Percentiles rank a stretch among this genome's conserved stretches.
Conservation (phyloP, 1,284 basidiomycete species). For the Porogramme epimiltina region DNA sequence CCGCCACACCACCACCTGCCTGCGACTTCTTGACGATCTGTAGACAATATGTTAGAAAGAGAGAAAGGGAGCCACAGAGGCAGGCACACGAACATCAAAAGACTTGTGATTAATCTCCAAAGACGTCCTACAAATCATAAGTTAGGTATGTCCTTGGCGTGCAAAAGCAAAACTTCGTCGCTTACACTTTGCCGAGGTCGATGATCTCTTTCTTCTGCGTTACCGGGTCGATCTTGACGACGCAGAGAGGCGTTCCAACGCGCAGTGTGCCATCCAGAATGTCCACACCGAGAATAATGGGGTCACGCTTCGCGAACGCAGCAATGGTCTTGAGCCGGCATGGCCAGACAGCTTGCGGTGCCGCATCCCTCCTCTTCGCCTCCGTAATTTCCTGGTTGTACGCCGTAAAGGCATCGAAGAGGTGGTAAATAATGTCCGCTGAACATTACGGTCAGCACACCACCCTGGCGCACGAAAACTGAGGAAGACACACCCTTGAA, state of each 20-base stretch:
- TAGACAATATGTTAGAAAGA: neutral
- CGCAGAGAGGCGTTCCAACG: slow-evolving; percentile 95
- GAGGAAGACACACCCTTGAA: slow-evolving; percentile 75
- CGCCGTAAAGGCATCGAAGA: slow-evolving; percentile 97
- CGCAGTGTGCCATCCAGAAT: slow-evolving; percentile 92
- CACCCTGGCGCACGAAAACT: neutral
- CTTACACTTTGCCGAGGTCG: slow-evolving; percentile 92
- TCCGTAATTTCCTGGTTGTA: slow-evolving; percentile 94
- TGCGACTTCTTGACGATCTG: slow-evolving; percentile 92
- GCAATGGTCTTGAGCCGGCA: slow-evolving; percentile 92
- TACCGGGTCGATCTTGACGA: slow-evolving; percentile 85
- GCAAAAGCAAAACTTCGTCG: slow-evolving; percentile 11
- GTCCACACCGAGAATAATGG: slow-evolving; percentile 97
- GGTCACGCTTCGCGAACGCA: slow-evolving; percentile 95
- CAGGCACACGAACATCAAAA: slow-evolving; percentile 59
- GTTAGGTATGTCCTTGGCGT: neutral
- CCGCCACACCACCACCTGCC: slow-evolving; percentile 94
- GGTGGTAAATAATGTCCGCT: slow-evolving; percentile 98
- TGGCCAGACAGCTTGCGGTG: slow-evolving; percentile 96
- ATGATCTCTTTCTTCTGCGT: slow-evolving; percentile 93
- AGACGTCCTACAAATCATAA: slow-evolving; percentile 64
- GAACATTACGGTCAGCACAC: slow-evolving; percentile 8
- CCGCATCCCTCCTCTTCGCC: slow-evolving; percentile 91
- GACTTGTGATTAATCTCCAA: slow-evolving; percentile 94
- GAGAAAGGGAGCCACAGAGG: neutral